These are phyloP conservation scores for Scedosporium dehoogii DNA, from an alignment of 2,329 filamentous ascomycete species.

Conservation along the genomic window DNA sequence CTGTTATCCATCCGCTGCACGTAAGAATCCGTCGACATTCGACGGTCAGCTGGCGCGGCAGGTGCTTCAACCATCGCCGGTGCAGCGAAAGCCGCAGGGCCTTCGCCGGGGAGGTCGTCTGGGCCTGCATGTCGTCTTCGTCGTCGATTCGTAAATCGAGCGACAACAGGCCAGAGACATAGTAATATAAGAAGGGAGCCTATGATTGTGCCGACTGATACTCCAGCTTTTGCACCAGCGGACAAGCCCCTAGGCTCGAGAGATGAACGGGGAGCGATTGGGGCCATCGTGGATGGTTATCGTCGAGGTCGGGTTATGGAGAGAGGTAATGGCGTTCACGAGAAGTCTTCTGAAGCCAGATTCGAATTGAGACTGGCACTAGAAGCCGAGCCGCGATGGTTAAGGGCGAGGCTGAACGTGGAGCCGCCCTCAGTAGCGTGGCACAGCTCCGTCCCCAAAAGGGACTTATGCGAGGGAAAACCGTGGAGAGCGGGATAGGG, in stretches of 20 bases:
- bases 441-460: background rate
- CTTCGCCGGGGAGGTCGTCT: background rate
- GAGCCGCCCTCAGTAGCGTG: background rate
- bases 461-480: background rate
- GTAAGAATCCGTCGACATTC: slow-evolving; percentile 5
- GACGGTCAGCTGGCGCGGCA: background rate
- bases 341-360: no score
- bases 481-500: background rate
- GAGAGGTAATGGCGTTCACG: slow-evolving; percentile 7
- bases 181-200: slow-evolving; percentile 9
- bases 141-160: slow-evolving; percentile 8
- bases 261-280: background rate
- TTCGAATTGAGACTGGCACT: background rate
- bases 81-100: background rate
- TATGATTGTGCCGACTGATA: slow-evolving; percentile 40
- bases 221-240: slow-evolving; percentile 47
- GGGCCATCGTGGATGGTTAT: slow-evolving; percentile 9
- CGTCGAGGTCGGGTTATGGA: slow-evolving; percentile 2
- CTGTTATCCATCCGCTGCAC: background rate
- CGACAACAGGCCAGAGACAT: slow-evolving; percentile 11
- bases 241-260: slow-evolving; percentile 13
- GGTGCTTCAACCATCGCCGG: background rate
- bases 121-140: slow-evolving; percentile 4
- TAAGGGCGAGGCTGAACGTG: slow-evolving; percentile 4
- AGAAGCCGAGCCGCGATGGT: background rate